Evolutionary conservation across 179 eudicot species (phyloP), one percentile per base, ranked within the genome.

Genomic region (Heliamphora pulchella): DNA sequence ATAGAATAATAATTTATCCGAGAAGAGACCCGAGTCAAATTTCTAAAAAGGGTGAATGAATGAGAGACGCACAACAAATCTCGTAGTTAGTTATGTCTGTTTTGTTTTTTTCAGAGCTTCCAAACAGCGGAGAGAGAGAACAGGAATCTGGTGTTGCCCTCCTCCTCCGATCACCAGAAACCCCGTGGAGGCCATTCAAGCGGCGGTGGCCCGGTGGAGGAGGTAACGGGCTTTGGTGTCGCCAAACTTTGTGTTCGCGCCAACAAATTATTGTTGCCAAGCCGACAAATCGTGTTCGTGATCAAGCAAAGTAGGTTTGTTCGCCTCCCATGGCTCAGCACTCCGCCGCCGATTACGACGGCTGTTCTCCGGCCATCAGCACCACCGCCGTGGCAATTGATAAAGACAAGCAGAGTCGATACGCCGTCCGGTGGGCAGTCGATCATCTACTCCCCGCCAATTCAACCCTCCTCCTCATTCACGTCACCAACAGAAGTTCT

Each of bases 381-480:
- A 72, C 84, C 66, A 59, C 71, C 0, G 90, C 73, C 0, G 85
- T 94, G 71, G 97, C 89, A 7, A 85, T 94, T 70, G 94, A 91
- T 74, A 90, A 83, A 69, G 92, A 90, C 79, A 94, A 89, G 84
- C 69, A 84, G 75, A 94, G 95, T 85, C 83, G 83, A 1, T 76
- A 77, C 5, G 94, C 97, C n/a, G 88, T 91, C 11, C 88, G 83
- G 82, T 94, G 98, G 98, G 89, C 94, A 8, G 77, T 91, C 66
- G 92, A 91, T 13, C 66, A 94, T 77, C 82, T 92, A 58, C 18
- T 88, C 14, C 78, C 64, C 54, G 75, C 81, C 41, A 81, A 81
- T n/a, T 41, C 73, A 5, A 73, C 83, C 6, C 78, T 89, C 51
- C 22, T 81, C 68, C 83, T 94, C 43, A 10, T 91, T 17, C 97